Base-by-base conservation (phyloP, 768 basidiomycete species). In the Kwoniella europaea region DNA sequence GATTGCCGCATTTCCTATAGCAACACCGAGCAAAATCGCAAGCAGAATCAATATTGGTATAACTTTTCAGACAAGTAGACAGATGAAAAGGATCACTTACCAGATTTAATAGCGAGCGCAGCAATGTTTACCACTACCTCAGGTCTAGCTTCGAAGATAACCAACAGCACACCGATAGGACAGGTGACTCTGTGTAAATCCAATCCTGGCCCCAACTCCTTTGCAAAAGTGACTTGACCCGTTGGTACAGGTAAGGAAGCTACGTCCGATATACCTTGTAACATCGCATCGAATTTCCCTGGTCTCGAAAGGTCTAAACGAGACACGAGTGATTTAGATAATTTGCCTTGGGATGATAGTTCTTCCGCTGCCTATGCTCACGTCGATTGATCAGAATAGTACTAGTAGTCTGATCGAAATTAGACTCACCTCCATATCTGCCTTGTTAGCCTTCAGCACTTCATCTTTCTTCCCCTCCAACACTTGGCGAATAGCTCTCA, bases 71-170 rank as follows among this genome's bases (percentile, higher is more conserved):
- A 9, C 4, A 7, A 35, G 35, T 35, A 35, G 29, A 35, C 88
- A 4, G 94, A 92, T 71, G 95, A 95, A 81, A 57, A 4, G 27
- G 46, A 3, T 7, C 20, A 79, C 89, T 69, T 71, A 93, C 96
- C 96, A 41, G 94, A 97, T 84, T 98, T 99, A 81, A 99, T 92
- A 1, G 97, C 96, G 79, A 98, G 86, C 0, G 94, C 89, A 5
- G 97, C 93, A 73, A 99, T 98, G 82, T 98, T 98, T 52, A 98
- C 92, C 27, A 98, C 93, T 13, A 99, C 96, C 82, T 99, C 97
- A 1, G 97, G 97, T 35, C 96, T 88, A 3, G 96, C 92, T 83
- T 98, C 97, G 76, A 99, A 99, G 71, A 99, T 96, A 72, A 98
- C 93, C 62, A 99, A 87, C 13, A 99, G 86, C 0, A 97, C 94